These are phyloP conservation scores for Pontederia crassipes DNA, from an alignment of 176 grass and related monocot species.

Conservation along the genomic window DNA sequence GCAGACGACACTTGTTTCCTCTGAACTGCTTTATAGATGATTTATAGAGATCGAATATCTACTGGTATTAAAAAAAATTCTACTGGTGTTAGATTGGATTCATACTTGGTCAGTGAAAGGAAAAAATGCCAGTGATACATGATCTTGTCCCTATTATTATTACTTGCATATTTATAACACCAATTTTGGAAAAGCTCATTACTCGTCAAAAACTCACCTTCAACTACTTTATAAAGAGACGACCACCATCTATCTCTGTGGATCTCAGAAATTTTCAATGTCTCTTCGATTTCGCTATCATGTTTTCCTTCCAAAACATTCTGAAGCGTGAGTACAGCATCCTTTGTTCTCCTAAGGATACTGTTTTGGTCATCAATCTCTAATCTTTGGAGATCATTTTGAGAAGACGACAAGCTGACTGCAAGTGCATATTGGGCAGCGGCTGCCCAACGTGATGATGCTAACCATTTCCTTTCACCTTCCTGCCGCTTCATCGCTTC, in stretches of 20 bases:
- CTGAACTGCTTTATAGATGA: too few relatives aligned
- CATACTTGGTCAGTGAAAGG: too few relatives aligned
- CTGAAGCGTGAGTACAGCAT: slow-evolving; percentile 88
- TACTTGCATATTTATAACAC: too few relatives aligned
- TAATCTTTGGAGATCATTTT: slow-evolving; percentile 66
- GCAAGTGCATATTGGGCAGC: slow-evolving; percentile 75
- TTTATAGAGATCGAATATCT: too few relatives aligned
- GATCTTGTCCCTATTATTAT: too few relatives aligned
- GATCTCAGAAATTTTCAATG: slow-evolving; percentile 51
- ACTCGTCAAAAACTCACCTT: slow-evolving; percentile 41
- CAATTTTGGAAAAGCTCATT: too few relatives aligned
- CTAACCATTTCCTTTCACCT: slow-evolving; percentile 70
- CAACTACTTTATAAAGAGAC: slow-evolving; percentile 85
- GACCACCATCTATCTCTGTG: slow-evolving; percentile 90
- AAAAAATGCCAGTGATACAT: too few relatives aligned
- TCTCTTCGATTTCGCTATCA: slow-evolving; percentile 67
- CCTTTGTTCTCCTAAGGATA: slow-evolving; percentile 83
- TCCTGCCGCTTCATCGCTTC: slow-evolving; percentile 65
- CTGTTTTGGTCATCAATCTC: slow-evolving; percentile 51
- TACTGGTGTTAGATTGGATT: too few relatives aligned
- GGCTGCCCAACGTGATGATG: slow-evolving; percentile 80
- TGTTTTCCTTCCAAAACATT: slow-evolving; percentile 82
- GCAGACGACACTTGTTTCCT: too few relatives aligned
- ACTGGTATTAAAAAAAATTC: too few relatives aligned
- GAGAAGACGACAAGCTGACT: slow-evolving; percentile 63